These are phyloP conservation scores for Pseudonectria buxi DNA, from an alignment of 2,329 filamentous ascomycete genomes.

Conservation along the genomic window DNA sequence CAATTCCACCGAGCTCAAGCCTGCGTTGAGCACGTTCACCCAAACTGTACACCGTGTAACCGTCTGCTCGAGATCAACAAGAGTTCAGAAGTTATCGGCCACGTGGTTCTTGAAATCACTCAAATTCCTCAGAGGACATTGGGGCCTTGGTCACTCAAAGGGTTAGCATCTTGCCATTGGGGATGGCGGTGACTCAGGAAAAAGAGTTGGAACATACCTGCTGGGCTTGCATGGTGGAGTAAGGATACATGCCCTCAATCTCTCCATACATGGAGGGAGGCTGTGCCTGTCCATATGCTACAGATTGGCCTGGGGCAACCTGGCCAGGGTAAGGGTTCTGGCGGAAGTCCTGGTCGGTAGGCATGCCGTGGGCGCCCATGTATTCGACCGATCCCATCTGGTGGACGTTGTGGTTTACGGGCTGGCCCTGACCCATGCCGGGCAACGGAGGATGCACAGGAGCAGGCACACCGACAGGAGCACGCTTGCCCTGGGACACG, in stretches of 20 bases:
- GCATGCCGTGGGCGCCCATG: slow-evolving; percentile 56
- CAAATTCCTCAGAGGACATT: slow-evolving; percentile 41
- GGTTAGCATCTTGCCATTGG: slow-evolving; percentile 7
- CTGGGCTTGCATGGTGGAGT: slow-evolving; percentile 73
- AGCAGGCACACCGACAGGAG: slow-evolving; percentile 39
- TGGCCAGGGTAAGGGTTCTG: slow-evolving; percentile 71
- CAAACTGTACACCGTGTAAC: slow-evolving; percentile 8
- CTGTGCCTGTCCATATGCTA: slow-evolving; percentile 70
- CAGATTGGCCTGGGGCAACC: slow-evolving; percentile 65
- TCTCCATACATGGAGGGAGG: slow-evolving; percentile 65
- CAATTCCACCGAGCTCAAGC: slow-evolving; percentile 10
- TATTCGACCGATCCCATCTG: slow-evolving; percentile 56
- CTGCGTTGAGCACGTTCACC: slow-evolving; percentile 3
- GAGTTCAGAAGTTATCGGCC: too few species aligned
- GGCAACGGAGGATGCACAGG: slow-evolving; percentile 46
- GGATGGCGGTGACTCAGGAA: not conserved
- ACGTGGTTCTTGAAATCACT: slow-evolving; percentile 15
- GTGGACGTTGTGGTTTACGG: slow-evolving; percentile 51
- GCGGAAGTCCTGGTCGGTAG: slow-evolving; percentile 71
- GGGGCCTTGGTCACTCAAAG: slow-evolving; percentile 26
- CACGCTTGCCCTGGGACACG: slow-evolving; percentile 72
- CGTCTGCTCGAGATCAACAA: too few species aligned
- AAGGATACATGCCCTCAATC: slow-evolving; percentile 80
- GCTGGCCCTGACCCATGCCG: slow-evolving; percentile 46
- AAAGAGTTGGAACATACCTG: slow-evolving; percentile 64